Percentiles rank a stretch among this genome's conserved stretches.
Conservation (phyloP, 2,329 filamentous ascomycete genomes). For the Aspergillus arachidicola region DNA sequence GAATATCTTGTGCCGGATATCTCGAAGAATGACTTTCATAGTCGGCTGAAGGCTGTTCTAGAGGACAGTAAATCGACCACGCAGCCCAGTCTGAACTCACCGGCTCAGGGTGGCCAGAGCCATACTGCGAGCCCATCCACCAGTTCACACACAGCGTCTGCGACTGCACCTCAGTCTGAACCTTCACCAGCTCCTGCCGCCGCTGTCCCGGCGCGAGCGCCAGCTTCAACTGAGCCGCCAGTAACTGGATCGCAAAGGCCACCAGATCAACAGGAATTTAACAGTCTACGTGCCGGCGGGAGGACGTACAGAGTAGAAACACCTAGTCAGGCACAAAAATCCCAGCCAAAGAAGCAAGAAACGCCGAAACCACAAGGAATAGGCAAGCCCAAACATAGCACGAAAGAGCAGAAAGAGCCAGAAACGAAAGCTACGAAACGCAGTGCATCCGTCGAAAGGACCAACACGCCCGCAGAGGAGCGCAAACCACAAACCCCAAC, state of each 20-base stretch:
- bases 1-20: constrained; percentile 72
- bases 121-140: constrained; percentile 1
- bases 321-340: constrained; percentile 53
- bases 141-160: constrained; percentile 6
- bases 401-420: background rate
- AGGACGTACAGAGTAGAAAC: constrained; percentile 1
- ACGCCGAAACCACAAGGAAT: background rate
- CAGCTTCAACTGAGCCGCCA: constrained; percentile 12
- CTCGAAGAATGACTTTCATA: constrained; percentile 67
- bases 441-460: constrained; percentile 11
- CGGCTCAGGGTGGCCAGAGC: constrained; percentile 4
- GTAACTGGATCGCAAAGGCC: background rate
- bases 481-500: constrained; percentile 18
- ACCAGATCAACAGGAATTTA: background rate
- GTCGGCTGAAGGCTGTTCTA: constrained; percentile 54
- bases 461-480: constrained; percentile 12
- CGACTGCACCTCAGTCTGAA: constrained; percentile 10
- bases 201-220: constrained; percentile 18
- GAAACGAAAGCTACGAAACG: constrained; percentile 32
- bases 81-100: background rate
- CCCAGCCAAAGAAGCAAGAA: constrained; percentile 58
- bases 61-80: constrained; percentile 21
- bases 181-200: constrained; percentile 1
- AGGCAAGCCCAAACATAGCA: background rate
- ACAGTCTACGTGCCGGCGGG: constrained; percentile 1